Evolutionary conservation across 805 yeast species (phyloP), one percentile per base, ranked within the genome.

Genomic region (Candida coleopterorum): DNA sequence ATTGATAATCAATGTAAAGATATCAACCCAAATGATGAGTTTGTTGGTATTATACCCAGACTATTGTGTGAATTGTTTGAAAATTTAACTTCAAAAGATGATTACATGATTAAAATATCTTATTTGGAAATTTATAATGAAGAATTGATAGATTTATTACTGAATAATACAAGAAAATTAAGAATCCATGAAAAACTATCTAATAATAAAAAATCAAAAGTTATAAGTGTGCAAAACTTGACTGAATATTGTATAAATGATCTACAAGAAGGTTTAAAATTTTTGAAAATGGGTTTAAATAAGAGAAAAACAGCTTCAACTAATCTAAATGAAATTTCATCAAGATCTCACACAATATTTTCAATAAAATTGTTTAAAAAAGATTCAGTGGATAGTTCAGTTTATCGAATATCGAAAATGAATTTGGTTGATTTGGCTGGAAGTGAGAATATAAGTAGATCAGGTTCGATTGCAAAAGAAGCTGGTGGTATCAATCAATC

Each of bases 401-500:
- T 56, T 38, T 39, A 35, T 45, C 51, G 64, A 2, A 70, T 74
- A 2, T 80, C 87, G 5, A 86, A 85, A 50, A 71, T 86, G 54
- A 86, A 88, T 52, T 63, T 88, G 16, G 97, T 90, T 5, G 97
- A 90, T 62, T 68, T 90, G 45, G 98, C 97, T 0, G 97, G 98
- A 0, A 85, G 95, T 4, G 98, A 90, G 56, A 89, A 89, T 54
- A 81, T 90, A 37, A 75, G 69, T 44, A 68, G 87, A 49, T 85
- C 96, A 0, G 98, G 98, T 3, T 96, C 97, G 0, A 70, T 77
- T 17, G 96, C 96, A 0, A 79, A 87, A 46, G 98, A 90, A 53
- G 96, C 97, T 0, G 97, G 96, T 0, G 77, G 86, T 14, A 89
- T 89, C 34, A 90, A 90, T 58, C 95, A 87, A 57, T 82, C 94